Conservation (phyloP, 1,139 yeast species). For the Ogataea hybrid region DNA sequence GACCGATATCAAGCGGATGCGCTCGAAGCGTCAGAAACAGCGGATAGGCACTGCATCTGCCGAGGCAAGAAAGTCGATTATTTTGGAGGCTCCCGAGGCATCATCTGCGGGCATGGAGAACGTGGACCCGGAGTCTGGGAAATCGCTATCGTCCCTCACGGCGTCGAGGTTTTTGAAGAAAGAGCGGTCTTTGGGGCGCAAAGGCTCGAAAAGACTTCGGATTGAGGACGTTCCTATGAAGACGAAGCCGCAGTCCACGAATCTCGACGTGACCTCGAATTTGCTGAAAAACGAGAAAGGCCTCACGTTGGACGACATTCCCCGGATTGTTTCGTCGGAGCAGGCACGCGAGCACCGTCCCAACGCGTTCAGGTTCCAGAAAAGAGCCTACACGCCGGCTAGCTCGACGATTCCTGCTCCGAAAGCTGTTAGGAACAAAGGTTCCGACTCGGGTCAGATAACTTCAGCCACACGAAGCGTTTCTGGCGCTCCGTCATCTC, state of each 20-base stretch:
- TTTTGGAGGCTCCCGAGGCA: conserved; percentile 40
- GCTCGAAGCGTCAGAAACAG: conserved; percentile 71
- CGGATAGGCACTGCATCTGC: conserved; percentile 34
- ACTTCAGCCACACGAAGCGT: background rate
- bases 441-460: conserved; percentile 8
- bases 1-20: conserved; percentile 72
- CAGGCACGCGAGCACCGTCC: conserved; percentile 93
- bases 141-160: conserved; percentile 6
- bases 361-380: conserved; percentile 74
- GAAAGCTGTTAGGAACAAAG: conserved; percentile 31
- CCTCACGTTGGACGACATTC: conserved; percentile 91
- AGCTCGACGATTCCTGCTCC: conserved; percentile 37
- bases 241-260: conserved; percentile 35
- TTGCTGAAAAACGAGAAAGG: conserved; percentile 78
- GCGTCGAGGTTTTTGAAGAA: conserved; percentile 20
- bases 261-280: conserved; percentile 56
- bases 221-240: conserved; percentile 31
- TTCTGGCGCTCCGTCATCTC: conserved; percentile 3
- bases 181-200: conserved; percentile 25
- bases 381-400: conserved; percentile 32
- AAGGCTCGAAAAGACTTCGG: conserved; percentile 27
- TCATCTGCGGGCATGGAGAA: conserved; percentile 32
- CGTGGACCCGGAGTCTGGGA: conserved; percentile 9
- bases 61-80: conserved; percentile 54
- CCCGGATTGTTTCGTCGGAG: conserved; percentile 95